Evolutionary conservation across 2,329 filamentous ascomycete species (phyloP).

Genomic region (Saccharata proteae): DNA sequence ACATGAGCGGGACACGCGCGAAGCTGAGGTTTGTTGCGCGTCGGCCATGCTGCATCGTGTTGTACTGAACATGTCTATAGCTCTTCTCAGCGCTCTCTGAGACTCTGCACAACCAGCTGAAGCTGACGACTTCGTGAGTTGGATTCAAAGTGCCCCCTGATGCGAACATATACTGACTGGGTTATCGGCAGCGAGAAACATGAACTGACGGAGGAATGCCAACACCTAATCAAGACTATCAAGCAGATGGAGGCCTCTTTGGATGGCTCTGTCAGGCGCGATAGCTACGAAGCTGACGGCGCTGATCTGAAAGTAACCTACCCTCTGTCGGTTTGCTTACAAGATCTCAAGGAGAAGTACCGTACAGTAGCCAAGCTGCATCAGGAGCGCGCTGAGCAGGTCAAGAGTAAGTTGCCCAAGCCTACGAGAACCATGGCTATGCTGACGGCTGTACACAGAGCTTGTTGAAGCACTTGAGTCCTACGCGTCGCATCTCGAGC

Average conservation of each 20-base stretch:
- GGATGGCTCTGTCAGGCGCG: constrained; percentile 57
- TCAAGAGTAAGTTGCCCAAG: constrained; percentile 57
- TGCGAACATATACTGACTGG: constrained; percentile 8
- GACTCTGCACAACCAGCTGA: constrained; percentile 81
- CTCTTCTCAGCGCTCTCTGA: constrained; percentile 87
- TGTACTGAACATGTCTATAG: constrained; percentile 34
- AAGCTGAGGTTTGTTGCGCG: constrained; percentile 60
- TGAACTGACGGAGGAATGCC: constrained; percentile 77
- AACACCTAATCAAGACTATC: constrained; percentile 72
- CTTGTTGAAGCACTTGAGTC: constrained; percentile 88
- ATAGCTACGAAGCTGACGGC: constrained; percentile 53
- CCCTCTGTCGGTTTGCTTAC: constrained; percentile 69
- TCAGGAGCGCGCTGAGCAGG: constrained; percentile 85
- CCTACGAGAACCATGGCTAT: constrained; percentile 9
- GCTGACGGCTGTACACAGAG: constrained; percentile 44
- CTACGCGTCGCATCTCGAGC: constrained; percentile 89
- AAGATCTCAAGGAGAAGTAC: constrained; percentile 76
- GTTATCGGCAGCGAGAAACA: constrained; percentile 60
- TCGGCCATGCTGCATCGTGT: background rate
- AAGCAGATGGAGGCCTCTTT: constrained; percentile 89
- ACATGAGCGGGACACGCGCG: constrained; percentile 82
- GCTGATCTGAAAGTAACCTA: constrained; percentile 67
- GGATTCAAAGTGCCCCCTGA: background rate
- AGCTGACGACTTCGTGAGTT: constrained; percentile 57
- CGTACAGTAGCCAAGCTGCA: constrained; percentile 68